Base-by-base conservation (phyloP, 352 stramenopile species). In the Globisporangium heterothallicum region DNA sequence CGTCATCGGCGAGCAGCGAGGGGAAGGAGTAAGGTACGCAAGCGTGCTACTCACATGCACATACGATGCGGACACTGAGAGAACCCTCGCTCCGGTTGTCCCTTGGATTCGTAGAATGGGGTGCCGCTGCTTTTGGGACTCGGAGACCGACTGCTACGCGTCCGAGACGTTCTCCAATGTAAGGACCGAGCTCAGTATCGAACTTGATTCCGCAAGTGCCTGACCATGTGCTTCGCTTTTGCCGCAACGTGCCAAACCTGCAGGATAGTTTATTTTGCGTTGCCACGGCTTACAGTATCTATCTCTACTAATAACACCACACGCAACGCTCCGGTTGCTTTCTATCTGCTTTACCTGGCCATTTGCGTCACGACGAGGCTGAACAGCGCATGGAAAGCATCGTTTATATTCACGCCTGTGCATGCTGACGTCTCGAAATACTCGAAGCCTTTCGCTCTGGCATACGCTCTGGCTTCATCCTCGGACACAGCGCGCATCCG, bases 351-450 rank as follows among this genome's bases (percentile, higher is more conserved):
- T 64, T 46, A 78, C 38, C 32, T 44, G 8, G 49, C 55, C 48
- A 62, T 70, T 35, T 72, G 61, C 9, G 63, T 59, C 24, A 91
- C 66, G 1, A 86, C 74, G 18, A 75, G 75, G 26, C 82, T 45
- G 43, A 97, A 95, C 2, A 96, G 61, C 12, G 66, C 63, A 43
- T 95, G 70, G 54, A 97, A 94, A 4, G 91, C 76, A 27, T 97
- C 88, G 18, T 57, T 71, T 21, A 97, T 81, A 68, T 82, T 92
- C 34, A 83, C 69, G 16, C 87, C 91, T 18, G 86, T 94, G 53
- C 87, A 88, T 5, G 91, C 90, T 29, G 85, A 97, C 14, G 88
- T 97, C 66, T 98, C 91, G 50, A 95, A 98, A 62, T 97, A 97
- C 36, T 84, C 72, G 40, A 91, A 95, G 2, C 78, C 84, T 41